phyloP scores from a whole-genome alignment of 108 stramenopile species.

The Skeletonema menzelii region DNA sequence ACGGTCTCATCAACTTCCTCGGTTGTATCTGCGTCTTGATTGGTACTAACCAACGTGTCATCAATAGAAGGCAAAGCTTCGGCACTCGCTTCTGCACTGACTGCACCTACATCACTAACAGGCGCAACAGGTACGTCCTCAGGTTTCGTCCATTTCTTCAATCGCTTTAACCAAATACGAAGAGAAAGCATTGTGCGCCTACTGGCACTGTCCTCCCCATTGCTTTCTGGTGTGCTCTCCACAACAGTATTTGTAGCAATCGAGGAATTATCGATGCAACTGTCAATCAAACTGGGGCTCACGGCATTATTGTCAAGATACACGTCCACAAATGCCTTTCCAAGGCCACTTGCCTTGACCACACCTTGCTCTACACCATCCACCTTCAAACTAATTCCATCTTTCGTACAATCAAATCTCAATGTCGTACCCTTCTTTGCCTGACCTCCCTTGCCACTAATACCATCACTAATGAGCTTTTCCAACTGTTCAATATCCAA shows the following conservation, averaged over 20 bases:
- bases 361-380: not conserved
- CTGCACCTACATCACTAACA: not conserved
- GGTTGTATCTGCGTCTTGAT: not conserved
- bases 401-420: constrained; percentile 1
- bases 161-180: constrained; percentile 20
- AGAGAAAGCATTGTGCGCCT: constrained; percentile 23
- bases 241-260: not conserved
- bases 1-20: not conserved
- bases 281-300: constrained; percentile 8
- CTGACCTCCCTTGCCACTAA: constrained; percentile 1
- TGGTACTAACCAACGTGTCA: not conserved
- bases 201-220: not conserved
- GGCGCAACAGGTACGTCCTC: not conserved
- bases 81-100: not conserved
- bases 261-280: not conserved
- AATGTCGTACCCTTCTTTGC: not conserved
- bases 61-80: not conserved
- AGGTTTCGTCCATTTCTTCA: constrained; percentile 6
- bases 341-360: not conserved
- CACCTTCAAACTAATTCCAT: not conserved
- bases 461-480: not conserved
- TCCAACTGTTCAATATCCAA: not conserved
- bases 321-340: constrained; percentile 10
- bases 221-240: not conserved
- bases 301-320: constrained; percentile 2